A percentile compares a stretch with the other conserved stretches of the same genome.
These are phyloP conservation scores for Diaporthe sp. DNA, from an alignment of 2,329 filamentous ascomycete genomes.

Conservation along the genomic window DNA sequence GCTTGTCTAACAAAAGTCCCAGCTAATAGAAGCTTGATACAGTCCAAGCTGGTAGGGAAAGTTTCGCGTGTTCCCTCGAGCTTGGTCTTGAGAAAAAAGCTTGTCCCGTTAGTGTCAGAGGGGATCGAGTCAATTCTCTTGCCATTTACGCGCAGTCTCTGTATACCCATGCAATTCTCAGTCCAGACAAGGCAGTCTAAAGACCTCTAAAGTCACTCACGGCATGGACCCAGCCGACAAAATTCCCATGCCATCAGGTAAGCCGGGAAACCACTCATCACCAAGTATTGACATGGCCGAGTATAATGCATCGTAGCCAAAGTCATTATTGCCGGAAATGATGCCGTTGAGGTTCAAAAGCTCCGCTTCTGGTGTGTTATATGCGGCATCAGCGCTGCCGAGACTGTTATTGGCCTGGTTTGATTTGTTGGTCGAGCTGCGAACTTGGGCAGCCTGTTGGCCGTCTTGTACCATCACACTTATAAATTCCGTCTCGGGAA, in stretches of 20 bases:
- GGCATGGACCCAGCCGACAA: not conserved
- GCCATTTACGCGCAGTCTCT: too few relatives aligned
- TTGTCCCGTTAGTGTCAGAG: too few relatives aligned
- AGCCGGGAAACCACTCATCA: not conserved
- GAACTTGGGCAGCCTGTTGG: not conserved
- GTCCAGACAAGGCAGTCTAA: not conserved
- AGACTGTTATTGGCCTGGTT: not conserved
- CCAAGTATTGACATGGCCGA: not conserved
- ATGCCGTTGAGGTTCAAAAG: not conserved
- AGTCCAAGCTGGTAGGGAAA: too few relatives aligned
- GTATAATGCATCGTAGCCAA: not conserved
- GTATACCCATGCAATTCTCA: not conserved
- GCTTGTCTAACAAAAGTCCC: too few relatives aligned
- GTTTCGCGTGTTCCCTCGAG: too few relatives aligned
- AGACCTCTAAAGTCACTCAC: not conserved
- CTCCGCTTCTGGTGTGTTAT: not conserved
- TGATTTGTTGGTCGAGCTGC: not conserved
- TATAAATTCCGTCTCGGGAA: not conserved
- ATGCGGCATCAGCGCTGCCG: not conserved
- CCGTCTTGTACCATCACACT: not conserved
- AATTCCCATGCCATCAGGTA: not conserved
- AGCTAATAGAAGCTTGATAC: too few relatives aligned
- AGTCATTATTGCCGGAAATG: not conserved
- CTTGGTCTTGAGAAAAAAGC: too few relatives aligned
- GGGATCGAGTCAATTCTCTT: too few relatives aligned